A percentile compares a stretch with the other conserved stretches of the same genome.
These are phyloP conservation scores for Mimosa pudica DNA, from an alignment of 306 rosid genomes.

Conservation along the genomic window DNA sequence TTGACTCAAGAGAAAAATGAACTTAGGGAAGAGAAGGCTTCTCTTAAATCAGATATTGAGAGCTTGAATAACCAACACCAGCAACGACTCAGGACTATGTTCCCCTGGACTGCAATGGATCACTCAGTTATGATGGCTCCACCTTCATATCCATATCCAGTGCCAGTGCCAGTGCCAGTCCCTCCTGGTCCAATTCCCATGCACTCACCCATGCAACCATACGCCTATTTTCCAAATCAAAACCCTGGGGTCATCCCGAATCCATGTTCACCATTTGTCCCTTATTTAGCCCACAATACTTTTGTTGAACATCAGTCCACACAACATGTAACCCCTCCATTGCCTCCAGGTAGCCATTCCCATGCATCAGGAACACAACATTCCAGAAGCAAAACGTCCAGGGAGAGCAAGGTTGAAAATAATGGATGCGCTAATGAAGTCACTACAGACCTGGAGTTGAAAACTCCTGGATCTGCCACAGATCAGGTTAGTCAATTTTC, in stretches of 20 bases:
- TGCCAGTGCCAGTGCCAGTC: slow-evolving; percentile 69
- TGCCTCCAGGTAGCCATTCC: slow-evolving; percentile 57
- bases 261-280: slow-evolving; percentile 72
- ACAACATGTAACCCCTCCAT: slow-evolving; percentile 50
- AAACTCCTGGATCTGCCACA: slow-evolving; percentile 73
- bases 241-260: slow-evolving; percentile 67
- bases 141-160: slow-evolving; percentile 74
- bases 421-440: slow-evolving; percentile 60
- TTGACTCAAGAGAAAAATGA: slow-evolving; percentile 87
- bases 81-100: slow-evolving; percentile 75
- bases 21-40: slow-evolving; percentile 93
- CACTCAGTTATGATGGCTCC: slow-evolving; percentile 79
- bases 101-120: slow-evolving; percentile 87
- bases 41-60: slow-evolving; percentile 79
- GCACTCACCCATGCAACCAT: slow-evolving; percentile 66
- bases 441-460: slow-evolving; percentile 69
- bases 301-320: slow-evolving; percentile 68
- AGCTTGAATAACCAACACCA: slow-evolving; percentile 78
- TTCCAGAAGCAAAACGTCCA: slow-evolving; percentile 52
- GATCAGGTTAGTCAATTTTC: slow-evolving; percentile 61
- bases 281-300: slow-evolving; percentile 63
- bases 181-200: slow-evolving; percentile 64
- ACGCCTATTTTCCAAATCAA: slow-evolving; percentile 70
- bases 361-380: slow-evolving; percentile 54
- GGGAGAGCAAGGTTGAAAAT: slow-evolving; percentile 59